Evolutionary conservation across 2,329 filamentous ascomycete genomes (phyloP), one percentile per base, ranked within the genome.

Genomic region (Endothia cerciana): DNA sequence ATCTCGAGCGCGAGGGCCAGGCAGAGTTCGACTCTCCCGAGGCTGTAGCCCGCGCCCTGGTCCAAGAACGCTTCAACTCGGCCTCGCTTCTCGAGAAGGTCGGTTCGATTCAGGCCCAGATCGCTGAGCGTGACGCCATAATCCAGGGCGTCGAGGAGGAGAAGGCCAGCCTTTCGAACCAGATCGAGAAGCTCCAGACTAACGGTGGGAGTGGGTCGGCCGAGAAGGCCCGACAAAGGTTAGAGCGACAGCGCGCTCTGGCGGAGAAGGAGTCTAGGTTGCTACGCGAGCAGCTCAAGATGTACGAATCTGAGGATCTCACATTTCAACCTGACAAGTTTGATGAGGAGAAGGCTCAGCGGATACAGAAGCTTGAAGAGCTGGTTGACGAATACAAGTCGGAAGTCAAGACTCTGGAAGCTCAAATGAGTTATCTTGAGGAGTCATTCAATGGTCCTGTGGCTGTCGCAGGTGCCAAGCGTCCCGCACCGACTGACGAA

Each of bases 261-360:
- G 93, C 94, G 0, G 84, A 93, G 30, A 97, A 97, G 74, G 96
- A 99, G 75, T 92, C 95, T 0, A 94, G 97, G 71, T 97, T 97
- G 75, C 85, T 99, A 7, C 91, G 95, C 28, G 94, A 93, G 0
- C 95, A 99, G 77, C 84, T 98, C 63, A 94, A 94, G 78, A 90
- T 91, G 0, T 91, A 96, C 67, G 92, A 98, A 73, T 86, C 88
- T 0, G 95, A 99, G 77, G 94, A 98, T 72, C 87, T 88, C 62
- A 94, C 94, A 0, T 91, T 97, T 79, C 89, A 94, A 64, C 88
- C 92, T 0, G 91, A 93, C 41, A 88, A 87, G 53, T 90, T 91
- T 63, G 92, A 99, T 72, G 86, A 91, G 70, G 84, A 88, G 25
- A 94, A 93, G 69, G 81, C 85, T 0, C 84, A 89, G 68, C 90